A percentile compares a stretch with the other conserved stretches of the same genome.
phyloP scores from a whole-genome alignment of 1,284 basidiomycete genomes.

The Malassezia globosa region DNA sequence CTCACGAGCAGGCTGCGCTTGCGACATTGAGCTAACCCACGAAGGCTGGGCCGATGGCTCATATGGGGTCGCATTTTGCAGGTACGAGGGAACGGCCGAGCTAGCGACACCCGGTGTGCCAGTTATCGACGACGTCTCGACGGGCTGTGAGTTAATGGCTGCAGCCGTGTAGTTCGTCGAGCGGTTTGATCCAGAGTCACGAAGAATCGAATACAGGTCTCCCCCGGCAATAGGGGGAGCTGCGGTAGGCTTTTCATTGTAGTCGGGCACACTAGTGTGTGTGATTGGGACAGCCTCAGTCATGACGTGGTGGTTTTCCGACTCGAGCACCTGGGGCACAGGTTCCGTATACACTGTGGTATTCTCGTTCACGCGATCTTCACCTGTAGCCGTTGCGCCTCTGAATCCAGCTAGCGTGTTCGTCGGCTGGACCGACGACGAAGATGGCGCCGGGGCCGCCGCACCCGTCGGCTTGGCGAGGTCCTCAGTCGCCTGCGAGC shows the following conservation, averaged over 20 bases:
- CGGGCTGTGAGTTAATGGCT: neutral
- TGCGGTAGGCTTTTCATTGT: slow-evolving; percentile 5
- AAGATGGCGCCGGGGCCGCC: too few relatives aligned
- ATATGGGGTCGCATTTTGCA: neutral
- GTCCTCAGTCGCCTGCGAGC: too few relatives aligned
- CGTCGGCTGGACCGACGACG: too few relatives aligned
- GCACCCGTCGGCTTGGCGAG: too few relatives aligned
- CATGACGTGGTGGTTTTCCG: slow-evolving; percentile 13
- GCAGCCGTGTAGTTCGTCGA: neutral
- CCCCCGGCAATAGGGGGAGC: slow-evolving; percentile 10
- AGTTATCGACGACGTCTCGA: too few relatives aligned
- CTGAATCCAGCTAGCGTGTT: too few relatives aligned
- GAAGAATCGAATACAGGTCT: slow-evolving; percentile 11
- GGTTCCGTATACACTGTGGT: slow-evolving; percentile 14
- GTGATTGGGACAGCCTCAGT: slow-evolving; percentile 15
- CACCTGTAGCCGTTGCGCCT: too few relatives aligned
- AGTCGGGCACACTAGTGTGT: slow-evolving; percentile 15
- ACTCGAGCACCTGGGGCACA: slow-evolving; percentile 15
- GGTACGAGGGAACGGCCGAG: neutral
- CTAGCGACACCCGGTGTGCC: too few relatives aligned
- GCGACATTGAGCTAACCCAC: neutral
- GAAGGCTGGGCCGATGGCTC: neutral
- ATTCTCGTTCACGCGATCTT: neutral
- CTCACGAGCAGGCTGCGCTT: neutral
- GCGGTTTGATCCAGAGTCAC: neutral